Evolutionary conservation across 768 basidiomycete species (phyloP).

Genomic region (Crepidotus variabilis): DNA sequence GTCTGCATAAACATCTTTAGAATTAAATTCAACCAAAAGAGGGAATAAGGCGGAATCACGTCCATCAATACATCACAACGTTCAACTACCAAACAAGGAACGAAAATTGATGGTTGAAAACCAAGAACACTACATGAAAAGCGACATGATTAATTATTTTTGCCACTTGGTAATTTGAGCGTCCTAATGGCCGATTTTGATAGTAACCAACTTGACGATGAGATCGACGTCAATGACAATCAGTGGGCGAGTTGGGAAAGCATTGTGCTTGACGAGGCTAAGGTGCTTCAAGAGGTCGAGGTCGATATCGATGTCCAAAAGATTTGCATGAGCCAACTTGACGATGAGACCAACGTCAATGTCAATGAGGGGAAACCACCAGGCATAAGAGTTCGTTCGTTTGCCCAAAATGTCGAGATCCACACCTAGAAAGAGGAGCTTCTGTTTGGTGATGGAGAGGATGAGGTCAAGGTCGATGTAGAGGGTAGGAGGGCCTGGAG

Average conservation of each 20-base stretch:
- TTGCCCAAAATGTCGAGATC: not conserved
- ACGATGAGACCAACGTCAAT: not conserved
- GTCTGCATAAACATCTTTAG: too few species aligned
- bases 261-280: not conserved
- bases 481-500: not conserved
- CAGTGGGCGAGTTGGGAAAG: not conserved
- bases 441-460: not conserved
- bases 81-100: too few species aligned
- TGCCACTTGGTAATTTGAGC: not conserved
- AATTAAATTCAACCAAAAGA: too few species aligned
- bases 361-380: not conserved
- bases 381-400: not conserved
- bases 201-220: not conserved
- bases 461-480: not conserved
- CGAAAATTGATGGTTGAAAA: too few species aligned
- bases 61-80: too few species aligned
- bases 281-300: too few species aligned
- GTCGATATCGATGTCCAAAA: not conserved
- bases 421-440: not conserved
- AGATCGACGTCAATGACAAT: not conserved
- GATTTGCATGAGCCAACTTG: not conserved
- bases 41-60: too few species aligned
- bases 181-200: not conserved
- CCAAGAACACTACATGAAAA: too few species aligned
- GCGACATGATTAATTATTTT: too few species aligned